Conservation (phyloP, 176 grass and related monocot genomes). For the Elymus sibiricus region DNA sequence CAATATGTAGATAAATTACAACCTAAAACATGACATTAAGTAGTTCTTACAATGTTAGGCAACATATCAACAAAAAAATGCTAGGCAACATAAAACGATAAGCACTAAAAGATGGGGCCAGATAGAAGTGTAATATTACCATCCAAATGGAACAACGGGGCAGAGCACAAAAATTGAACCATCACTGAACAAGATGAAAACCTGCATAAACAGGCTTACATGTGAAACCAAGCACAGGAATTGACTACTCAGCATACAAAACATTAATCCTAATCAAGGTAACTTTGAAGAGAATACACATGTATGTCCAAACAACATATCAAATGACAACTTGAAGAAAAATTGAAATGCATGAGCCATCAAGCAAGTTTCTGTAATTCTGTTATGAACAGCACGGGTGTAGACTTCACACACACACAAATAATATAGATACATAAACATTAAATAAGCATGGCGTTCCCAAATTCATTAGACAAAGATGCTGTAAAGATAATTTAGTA, state of each 20-base stretch:
- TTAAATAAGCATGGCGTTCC: background rate
- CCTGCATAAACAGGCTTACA: constrained; percentile 46
- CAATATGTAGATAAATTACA: constrained; percentile 1
- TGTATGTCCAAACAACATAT: background rate
- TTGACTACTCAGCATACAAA: background rate
- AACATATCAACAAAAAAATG: background rate
- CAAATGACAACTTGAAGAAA: constrained; percentile 11
- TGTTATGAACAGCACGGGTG: background rate
- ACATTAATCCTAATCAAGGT: constrained; percentile 1
- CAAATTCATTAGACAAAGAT: background rate
- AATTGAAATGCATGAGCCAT: constrained; percentile 1
- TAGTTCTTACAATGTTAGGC: constrained; percentile 23
- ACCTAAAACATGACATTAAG: background rate
- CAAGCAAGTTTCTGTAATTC: background rate
- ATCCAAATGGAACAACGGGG: constrained; percentile 97
- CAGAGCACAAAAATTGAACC: constrained; percentile 89
- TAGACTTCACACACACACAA: background rate
- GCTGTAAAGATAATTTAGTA: background rate
- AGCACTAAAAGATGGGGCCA: background rate
- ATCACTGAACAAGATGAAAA: constrained; percentile 91
- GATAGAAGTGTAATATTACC: constrained; percentile 37
- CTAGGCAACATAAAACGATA: constrained; percentile 2
- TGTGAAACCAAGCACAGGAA: constrained; percentile 27
- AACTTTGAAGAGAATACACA: background rate
- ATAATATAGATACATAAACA: background rate